Evolutionary conservation across 1,284 basidiomycete species (phyloP), one percentile per base, ranked within the genome.

Genomic region (Fomitopsis palustris): DNA sequence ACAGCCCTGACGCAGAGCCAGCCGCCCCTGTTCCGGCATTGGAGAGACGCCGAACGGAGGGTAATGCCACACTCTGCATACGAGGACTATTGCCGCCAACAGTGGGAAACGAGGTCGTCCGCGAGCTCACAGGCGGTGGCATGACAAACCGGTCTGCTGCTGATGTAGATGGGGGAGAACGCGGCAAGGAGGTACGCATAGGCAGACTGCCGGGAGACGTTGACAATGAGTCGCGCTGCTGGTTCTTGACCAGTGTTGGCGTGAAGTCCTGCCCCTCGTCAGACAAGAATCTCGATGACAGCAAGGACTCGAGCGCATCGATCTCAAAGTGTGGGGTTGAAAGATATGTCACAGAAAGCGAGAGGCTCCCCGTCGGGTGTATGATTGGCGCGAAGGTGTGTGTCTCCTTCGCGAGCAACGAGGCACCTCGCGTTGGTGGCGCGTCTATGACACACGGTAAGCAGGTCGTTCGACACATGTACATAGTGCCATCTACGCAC

Each of bases 271-370:
- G 81, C 33, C 86, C 78, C 65, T 78, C 80, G 55, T 82, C 75
- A 2, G 83, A 85, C 29, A 88, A 77, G 68, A 92, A 88, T n/a
- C 84, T 78, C 3, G 85, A 87, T 1, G 86, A 88, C 12, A 92
- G 76, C 2, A 92, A 72, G 1, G 84, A 86, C 72, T 92, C 90
- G 37, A 87, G 78, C 60, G 88, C 86, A 69, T 91, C 89, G 31
- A 91, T 74, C 62, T 84, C 79, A 75, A 92, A 92, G 67, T 81
- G 77, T 4, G 89, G 87, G 0, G 79, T 74, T 12, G 81, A 76
- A 49, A 92, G 81, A 71, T 90, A 92, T 21, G 80, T 84, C 31
- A 81, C 74, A 9, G 83, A 77, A 52, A 92, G 77, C 0, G 78
- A 74, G 56, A 92, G 79, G 0, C 81, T 77, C 52, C 90, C 90